A percentile compares a stretch with the other conserved stretches of the same genome.
phyloP scores from a whole-genome alignment of 1,284 basidiomycete genomes.

The Thelephora terrestris region DNA sequence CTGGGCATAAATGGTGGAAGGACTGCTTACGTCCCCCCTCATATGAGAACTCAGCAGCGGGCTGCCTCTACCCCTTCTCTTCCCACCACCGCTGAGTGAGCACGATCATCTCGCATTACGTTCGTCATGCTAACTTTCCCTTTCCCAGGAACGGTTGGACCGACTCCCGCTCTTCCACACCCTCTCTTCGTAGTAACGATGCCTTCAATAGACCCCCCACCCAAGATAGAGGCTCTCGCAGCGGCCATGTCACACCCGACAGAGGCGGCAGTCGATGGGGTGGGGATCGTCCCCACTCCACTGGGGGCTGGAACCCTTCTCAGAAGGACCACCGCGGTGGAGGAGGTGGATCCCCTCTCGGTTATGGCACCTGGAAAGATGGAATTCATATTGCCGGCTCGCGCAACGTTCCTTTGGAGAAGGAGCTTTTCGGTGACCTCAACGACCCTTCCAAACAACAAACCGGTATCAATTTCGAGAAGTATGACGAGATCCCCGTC shows the following conservation, averaged over 20 bases:
- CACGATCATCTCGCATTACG: conserved; percentile 9
- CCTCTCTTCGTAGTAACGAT: conserved; percentile 43
- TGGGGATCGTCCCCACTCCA: conserved; percentile 25
- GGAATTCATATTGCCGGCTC: conserved; percentile 77
- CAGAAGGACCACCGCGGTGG: conserved; percentile 25
- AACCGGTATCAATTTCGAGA: conserved; percentile 99
- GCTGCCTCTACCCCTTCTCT: conserved; percentile 50
- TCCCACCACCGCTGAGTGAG: conserved; percentile 38
- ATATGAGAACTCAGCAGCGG: conserved; percentile 76
- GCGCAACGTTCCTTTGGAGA: conserved; percentile 83
- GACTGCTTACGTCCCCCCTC: conserved; percentile 90
- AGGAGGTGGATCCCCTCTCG: conserved; percentile 40
- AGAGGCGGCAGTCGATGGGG: conserved; percentile 39
- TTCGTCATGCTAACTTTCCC: conserved; percentile 8
- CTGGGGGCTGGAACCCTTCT: conserved; percentile 28
- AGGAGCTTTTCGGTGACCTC: conserved; percentile 90
- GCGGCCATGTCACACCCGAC: conserved; percentile 23
- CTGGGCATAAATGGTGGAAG: conserved; percentile 63
- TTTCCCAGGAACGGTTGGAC: conserved; percentile 54
- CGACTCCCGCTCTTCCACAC: conserved; percentile 54
- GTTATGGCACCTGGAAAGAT: conserved; percentile 83
- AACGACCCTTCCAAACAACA: conserved; percentile 79
- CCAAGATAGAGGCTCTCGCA: conserved; percentile 34
- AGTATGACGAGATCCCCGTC: conserved; percentile 99
- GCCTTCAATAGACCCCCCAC: conserved; percentile 34